Conservation (phyloP, 176 grass and related monocot species). For the Urochloa ruziziensis region DNA sequence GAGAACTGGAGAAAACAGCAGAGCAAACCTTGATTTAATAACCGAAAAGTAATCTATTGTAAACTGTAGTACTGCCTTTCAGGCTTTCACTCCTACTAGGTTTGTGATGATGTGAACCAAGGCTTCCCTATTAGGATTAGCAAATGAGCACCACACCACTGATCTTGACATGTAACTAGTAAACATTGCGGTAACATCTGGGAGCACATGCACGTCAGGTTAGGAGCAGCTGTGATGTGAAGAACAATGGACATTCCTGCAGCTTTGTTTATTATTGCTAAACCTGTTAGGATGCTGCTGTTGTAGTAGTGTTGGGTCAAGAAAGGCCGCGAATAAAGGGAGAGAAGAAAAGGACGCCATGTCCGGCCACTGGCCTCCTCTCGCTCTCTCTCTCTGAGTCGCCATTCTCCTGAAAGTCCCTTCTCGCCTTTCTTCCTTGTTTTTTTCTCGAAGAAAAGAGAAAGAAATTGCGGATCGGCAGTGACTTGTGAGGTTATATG, state of each 20-base stretch:
- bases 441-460: neutral
- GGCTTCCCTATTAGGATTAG: neutral
- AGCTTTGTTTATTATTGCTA: neutral
- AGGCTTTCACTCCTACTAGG: neutral
- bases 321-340: neutral
- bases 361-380: neutral
- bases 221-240: neutral
- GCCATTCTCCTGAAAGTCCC: neutral
- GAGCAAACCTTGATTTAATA: too few relatives aligned
- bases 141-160: neutral
- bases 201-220: neutral
- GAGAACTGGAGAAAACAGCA: too few relatives aligned
- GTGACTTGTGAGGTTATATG: slow-evolving; percentile 3
- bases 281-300: neutral
- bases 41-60: too few relatives aligned
- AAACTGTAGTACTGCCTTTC: neutral
- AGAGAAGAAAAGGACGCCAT: neutral
- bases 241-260: neutral
- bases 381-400: too few relatives aligned
- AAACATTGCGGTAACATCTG: neutral
- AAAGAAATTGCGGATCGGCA: neutral
- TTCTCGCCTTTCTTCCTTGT: neutral
- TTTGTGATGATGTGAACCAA: neutral
- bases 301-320: neutral
- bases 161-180: too few relatives aligned